A percentile compares a stretch with the other conserved stretches of the same genome.
These are phyloP conservation scores for Volutella citrinella DNA, from an alignment of 2,329 filamentous ascomycete species.

Conservation along the genomic window DNA sequence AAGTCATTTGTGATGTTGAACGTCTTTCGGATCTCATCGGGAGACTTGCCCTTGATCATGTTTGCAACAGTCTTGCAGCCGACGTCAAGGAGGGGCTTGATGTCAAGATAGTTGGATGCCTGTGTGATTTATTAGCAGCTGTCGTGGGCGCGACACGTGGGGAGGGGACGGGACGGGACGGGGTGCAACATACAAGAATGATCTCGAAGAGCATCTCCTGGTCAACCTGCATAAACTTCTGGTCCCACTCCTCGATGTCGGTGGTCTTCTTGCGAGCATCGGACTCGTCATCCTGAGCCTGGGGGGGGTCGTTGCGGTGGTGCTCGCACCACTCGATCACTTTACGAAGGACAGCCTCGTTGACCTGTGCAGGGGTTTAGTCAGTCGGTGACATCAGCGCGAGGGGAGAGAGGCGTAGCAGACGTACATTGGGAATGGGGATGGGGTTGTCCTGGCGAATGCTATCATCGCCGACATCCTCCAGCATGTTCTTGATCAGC, in stretches of 20 bases:
- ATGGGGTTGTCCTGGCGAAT: conserved; percentile 63
- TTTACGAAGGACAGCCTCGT: conserved; percentile 89
- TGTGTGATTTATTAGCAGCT: conserved; percentile 37
- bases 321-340: conserved; percentile 98
- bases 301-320: conserved; percentile 85
- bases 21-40: conserved; percentile 98
- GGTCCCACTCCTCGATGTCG: conserved; percentile 99
- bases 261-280: conserved; percentile 97
- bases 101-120: conserved; percentile 98
- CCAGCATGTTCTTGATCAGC: conserved; percentile 97
- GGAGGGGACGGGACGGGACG: neutral
- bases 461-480: conserved; percentile 74
- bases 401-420: conserved; percentile 13
- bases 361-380: conserved; percentile 57
- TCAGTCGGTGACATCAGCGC: conserved; percentile 8
- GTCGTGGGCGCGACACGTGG: conserved; percentile 9
- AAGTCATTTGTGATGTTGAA: conserved; percentile 99
- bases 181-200: conserved; percentile 70
- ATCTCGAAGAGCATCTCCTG: conserved; percentile 99
- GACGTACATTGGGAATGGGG: conserved; percentile 80
- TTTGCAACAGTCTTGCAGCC: conserved; percentile 99
- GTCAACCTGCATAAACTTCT: conserved; percentile 99
- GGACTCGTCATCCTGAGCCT: conserved; percentile 80
- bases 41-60: conserved; percentile 99
- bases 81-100: conserved; percentile 95